phyloP scores from a whole-genome alignment of 192 early-diverging fungal genomes.

The Backusella circina region DNA sequence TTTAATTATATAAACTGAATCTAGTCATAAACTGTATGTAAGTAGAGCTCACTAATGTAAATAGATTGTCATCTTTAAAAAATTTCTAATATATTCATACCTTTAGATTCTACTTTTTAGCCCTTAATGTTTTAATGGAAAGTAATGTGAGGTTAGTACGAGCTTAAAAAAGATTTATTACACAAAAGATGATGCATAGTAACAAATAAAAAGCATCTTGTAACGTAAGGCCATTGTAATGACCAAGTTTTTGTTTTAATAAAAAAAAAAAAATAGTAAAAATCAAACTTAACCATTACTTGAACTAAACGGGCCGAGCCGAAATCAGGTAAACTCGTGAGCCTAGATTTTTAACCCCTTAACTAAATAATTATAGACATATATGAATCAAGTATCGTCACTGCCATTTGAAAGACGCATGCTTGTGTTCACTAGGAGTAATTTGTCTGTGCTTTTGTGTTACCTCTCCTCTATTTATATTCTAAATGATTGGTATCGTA shows the following conservation, averaged over 20 bases:
- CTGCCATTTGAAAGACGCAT: conserved; percentile 16
- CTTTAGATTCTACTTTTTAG: too few relatives aligned
- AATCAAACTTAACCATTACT: not conserved
- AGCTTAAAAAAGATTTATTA: too few relatives aligned
- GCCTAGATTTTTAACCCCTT: not conserved
- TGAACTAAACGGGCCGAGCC: not conserved
- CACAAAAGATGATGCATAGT: too few relatives aligned
- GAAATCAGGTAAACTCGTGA: not conserved
- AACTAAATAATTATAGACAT: not conserved
- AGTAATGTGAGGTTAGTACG: too few relatives aligned
- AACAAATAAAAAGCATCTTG: too few relatives aligned
- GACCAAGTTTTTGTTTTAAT: not conserved
- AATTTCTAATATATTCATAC: too few relatives aligned
- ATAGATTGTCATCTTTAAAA: too few relatives aligned
- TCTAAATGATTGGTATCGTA: not conserved
- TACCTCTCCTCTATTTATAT: not conserved
- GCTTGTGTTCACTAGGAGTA: not conserved
- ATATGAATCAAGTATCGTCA: not conserved
- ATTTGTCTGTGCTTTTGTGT: conserved; percentile 17
- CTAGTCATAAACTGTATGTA: too few relatives aligned
- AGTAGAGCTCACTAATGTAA: too few relatives aligned
- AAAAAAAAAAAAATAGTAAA: not conserved
- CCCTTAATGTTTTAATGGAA: too few relatives aligned
- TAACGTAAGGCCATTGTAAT: too few relatives aligned
- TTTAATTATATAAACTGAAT: too few relatives aligned